These are phyloP conservation scores for Chaetoceros tenuissimus DNA, from an alignment of 108 stramenopile genomes.

Conservation along the genomic window DNA sequence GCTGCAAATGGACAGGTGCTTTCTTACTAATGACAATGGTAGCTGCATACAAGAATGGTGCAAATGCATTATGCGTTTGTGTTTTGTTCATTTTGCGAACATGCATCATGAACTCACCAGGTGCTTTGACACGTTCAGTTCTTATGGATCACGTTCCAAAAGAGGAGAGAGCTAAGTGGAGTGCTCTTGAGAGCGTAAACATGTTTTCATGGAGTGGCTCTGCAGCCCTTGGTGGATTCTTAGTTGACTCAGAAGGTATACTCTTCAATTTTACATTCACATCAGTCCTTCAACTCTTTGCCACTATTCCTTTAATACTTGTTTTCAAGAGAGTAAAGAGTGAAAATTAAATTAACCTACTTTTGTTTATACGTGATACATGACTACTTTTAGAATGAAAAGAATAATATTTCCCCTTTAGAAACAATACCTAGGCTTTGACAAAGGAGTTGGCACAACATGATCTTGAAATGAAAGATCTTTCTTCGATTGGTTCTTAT, in stretches of 20 bases:
- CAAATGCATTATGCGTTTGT: conserved; percentile 13
- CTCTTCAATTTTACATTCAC: conserved; percentile 31
- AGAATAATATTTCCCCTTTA: too few relatives aligned
- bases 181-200: conserved; percentile 38
- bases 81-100: conserved; percentile 31
- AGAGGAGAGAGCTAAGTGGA: conserved; percentile 39
- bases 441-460: too few relatives aligned
- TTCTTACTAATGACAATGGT: conserved; percentile 6
- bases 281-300: conserved; percentile 21
- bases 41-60: conserved; percentile 1
- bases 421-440: too few relatives aligned
- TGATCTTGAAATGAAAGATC: too few relatives aligned
- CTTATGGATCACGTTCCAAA: conserved; percentile 38
- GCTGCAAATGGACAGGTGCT: too few relatives aligned
- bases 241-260: conserved; percentile 30
- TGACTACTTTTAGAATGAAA: too few relatives aligned
- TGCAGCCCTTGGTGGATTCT: conserved; percentile 30
- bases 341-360: background rate
- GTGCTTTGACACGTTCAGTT: conserved; percentile 32
- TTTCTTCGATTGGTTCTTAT: too few relatives aligned
- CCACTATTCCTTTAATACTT: conserved; percentile 17
- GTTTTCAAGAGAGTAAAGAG: conserved; percentile 9
- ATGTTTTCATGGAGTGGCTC: conserved; percentile 34
- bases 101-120: conserved; percentile 35
- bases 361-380: too few relatives aligned